Conservation (phyloP, 306 rosid genomes). For the Prunus armeniaca region DNA sequence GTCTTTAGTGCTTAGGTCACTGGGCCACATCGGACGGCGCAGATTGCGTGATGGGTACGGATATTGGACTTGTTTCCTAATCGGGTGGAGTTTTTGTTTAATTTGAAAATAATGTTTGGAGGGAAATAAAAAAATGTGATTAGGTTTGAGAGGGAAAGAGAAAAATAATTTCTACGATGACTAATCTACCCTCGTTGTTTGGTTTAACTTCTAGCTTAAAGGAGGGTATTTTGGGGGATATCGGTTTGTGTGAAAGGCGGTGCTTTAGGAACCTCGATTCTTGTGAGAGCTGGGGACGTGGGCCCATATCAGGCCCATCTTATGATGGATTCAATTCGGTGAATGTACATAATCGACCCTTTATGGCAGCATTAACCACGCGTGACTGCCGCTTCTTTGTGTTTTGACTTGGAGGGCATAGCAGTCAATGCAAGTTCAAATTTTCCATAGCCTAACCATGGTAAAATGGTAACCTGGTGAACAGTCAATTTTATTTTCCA, state of each 20-base stretch:
- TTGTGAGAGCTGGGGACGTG: neutral
- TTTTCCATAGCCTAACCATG: neutral
- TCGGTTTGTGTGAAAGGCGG: neutral
- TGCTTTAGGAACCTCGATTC: neutral
- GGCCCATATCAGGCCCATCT: slow-evolving; percentile 12
- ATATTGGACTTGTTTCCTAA: neutral
- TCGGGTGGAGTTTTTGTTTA: slow-evolving; percentile 1
- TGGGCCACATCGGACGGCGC: slow-evolving; percentile 38
- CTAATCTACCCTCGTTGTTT: neutral
- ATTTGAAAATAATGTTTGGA: slow-evolving; percentile 19
- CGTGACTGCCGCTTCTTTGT: slow-evolving; percentile 28
- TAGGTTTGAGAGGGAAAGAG: slow-evolving; percentile 21
- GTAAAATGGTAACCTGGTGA: neutral
- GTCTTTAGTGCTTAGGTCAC: slow-evolving; percentile 19
- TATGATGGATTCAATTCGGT: slow-evolving; percentile 26
- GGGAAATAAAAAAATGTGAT: slow-evolving; percentile 7
- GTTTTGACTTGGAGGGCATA: slow-evolving; percentile 8
- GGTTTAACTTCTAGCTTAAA: neutral
- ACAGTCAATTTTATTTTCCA: neutral
- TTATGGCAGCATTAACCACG: slow-evolving; percentile 16
- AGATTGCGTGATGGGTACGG: slow-evolving; percentile 26
- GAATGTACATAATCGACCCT: slow-evolving; percentile 24
- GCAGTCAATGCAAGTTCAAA: slow-evolving; percentile 10
- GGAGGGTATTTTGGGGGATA: slow-evolving; percentile 8
- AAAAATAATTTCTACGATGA: neutral